A percentile compares a stretch with the other conserved stretches of the same genome.
These are phyloP conservation scores for Talaromyces wortmannii DNA, from an alignment of 495 filamentous ascomycete genomes.

Conservation along the genomic window DNA sequence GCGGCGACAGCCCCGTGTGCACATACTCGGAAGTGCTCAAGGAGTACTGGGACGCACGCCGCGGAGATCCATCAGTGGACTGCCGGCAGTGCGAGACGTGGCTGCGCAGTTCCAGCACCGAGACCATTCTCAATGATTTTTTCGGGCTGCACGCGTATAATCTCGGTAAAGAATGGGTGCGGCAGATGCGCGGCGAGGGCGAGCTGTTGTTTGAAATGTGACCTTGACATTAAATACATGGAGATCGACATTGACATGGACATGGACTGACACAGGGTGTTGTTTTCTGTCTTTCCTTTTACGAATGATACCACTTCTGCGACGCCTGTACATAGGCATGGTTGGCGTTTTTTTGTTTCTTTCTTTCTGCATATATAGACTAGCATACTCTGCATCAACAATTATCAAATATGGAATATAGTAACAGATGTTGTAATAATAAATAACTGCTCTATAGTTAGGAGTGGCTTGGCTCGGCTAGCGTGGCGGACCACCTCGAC, in stretches of 20 bases:
- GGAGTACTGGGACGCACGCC: constrained; percentile 23
- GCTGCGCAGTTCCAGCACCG: constrained; percentile 22
- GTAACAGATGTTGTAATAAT: background rate
- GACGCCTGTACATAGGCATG: background rate
- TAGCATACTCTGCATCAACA: background rate
- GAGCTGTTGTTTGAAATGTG: constrained; percentile 1
- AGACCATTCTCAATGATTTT: constrained; percentile 19
- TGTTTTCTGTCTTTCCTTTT: background rate
- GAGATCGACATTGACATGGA: background rate
- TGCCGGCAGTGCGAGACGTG: constrained; percentile 16
- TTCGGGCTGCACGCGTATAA: constrained; percentile 16
- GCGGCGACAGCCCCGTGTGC: constrained; percentile 10
- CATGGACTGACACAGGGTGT: no score
- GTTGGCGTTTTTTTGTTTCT: background rate
- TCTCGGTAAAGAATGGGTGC: constrained; percentile 16
- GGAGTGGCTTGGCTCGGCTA: no score
- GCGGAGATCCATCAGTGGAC: constrained; percentile 14
- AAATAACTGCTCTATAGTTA: no score
- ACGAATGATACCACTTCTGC: constrained; percentile 7
- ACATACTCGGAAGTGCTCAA: constrained; percentile 20
- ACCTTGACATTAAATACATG: background rate
- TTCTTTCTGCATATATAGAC: background rate
- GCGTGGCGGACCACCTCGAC: no score
- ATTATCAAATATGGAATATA: background rate
- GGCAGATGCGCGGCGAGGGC: constrained; percentile 17